Evolutionary conservation across 2,329 filamentous ascomycete genomes (phyloP).

Genomic region (Aspergillus arachidicola): DNA sequence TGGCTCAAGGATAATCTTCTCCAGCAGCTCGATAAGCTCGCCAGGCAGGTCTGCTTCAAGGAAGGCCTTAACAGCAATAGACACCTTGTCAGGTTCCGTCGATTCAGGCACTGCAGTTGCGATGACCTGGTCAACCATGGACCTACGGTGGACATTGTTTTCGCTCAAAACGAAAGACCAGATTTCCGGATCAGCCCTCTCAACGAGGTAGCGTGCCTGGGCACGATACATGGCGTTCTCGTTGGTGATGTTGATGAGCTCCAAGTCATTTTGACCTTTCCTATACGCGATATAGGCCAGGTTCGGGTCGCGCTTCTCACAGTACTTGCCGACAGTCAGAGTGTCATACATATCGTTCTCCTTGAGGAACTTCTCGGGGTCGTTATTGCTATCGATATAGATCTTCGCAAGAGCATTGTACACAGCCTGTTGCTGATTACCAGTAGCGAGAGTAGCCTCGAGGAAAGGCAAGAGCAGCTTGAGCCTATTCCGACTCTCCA

Average conservation of each 20-base stretch:
- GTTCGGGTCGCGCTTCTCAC: slow-evolving; percentile 96
- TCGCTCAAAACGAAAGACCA: slow-evolving; percentile 94
- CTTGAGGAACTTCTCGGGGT: slow-evolving; percentile 95
- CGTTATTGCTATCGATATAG: slow-evolving; percentile 98
- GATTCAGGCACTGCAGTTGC: slow-evolving; percentile 93
- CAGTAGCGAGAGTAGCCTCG: slow-evolving; percentile 82
- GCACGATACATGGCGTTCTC: slow-evolving; percentile 99
- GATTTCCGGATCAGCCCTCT: slow-evolving; percentile 84
- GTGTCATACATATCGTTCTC: slow-evolving; percentile 98
- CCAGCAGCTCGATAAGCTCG: slow-evolving; percentile 93
- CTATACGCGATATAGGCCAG: slow-evolving; percentile 91
- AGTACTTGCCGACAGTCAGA: slow-evolving; percentile 91
- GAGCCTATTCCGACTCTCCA: slow-evolving; percentile 92
- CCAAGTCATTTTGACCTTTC: slow-evolving; percentile 96
- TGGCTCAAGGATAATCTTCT: slow-evolving; percentile 99
- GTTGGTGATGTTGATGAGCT: slow-evolving; percentile 96
- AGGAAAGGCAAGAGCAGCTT: slow-evolving; percentile 96
- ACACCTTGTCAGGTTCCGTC: slow-evolving; percentile 91
- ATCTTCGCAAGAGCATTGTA: slow-evolving; percentile 99
- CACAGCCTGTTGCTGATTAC: slow-evolving; percentile 94
- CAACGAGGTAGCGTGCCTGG: slow-evolving; percentile 93
- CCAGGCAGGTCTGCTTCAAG: slow-evolving; percentile 86
- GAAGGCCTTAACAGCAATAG: slow-evolving; percentile 90
- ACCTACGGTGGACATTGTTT: slow-evolving; percentile 93
- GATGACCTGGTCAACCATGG: slow-evolving; percentile 93